phyloP scores from a whole-genome alignment of 2,329 filamentous ascomycete genomes.

The Decorospora gaudefroyi region DNA sequence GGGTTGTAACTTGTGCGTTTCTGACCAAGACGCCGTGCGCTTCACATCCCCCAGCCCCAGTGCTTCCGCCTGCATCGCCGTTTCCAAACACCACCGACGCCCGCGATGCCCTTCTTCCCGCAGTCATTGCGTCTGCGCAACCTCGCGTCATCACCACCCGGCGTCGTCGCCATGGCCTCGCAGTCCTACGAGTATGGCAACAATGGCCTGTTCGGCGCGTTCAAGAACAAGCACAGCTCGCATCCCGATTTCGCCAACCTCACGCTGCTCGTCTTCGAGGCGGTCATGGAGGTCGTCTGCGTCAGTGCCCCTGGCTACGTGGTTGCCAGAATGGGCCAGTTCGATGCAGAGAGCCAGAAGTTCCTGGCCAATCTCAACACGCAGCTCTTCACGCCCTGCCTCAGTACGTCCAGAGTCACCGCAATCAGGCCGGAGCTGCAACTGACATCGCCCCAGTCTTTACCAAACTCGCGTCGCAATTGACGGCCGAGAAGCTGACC shows the following conservation, averaged over 20 bases:
- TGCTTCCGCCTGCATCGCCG: conserved; percentile 18
- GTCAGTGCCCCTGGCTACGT: conserved; percentile 94
- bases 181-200: conserved; percentile 41
- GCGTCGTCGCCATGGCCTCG: conserved; percentile 43
- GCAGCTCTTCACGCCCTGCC: conserved; percentile 92
- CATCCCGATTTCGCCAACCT: conserved; percentile 72
- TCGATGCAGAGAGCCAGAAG: conserved; percentile 94
- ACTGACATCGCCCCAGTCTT: conserved; percentile 67
- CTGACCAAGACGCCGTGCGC: conserved; percentile 23
- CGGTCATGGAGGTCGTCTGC: conserved; percentile 92
- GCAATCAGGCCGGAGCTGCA: neutral
- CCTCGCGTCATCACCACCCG: conserved; percentile 23
- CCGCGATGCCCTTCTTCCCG: conserved; percentile 40
- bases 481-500: conserved; percentile 85
- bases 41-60: conserved; percentile 25
- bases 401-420: conserved; percentile 63
- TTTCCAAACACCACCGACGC: conserved; percentile 12
- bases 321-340: conserved; percentile 85
- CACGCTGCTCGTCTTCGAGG: conserved; percentile 85
- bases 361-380: conserved; percentile 97
- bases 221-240: conserved; percentile 47
- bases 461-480: conserved; percentile 91
- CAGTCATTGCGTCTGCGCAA: conserved; percentile 47
- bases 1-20: conserved; percentile 3
- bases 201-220: conserved; percentile 31